These are phyloP conservation scores for Metarhizium sp. DNA, from an alignment of 2,329 filamentous ascomycete genomes.

Conservation along the genomic window DNA sequence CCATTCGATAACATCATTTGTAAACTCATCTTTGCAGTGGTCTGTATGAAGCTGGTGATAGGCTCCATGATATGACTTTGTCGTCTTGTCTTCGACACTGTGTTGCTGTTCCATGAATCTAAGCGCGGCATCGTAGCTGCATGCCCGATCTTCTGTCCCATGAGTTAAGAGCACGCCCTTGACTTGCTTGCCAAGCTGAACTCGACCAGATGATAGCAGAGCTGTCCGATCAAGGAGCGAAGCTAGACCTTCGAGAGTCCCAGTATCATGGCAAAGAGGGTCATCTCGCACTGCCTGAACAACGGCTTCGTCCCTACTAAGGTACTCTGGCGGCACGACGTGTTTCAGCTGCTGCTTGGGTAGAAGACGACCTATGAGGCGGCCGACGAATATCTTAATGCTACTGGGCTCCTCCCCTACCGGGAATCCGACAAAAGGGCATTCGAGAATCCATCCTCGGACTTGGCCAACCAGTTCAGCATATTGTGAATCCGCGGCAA, in stretches of 20 bases:
- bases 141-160: slow-evolving; percentile 64
- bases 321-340: slow-evolving; percentile 50
- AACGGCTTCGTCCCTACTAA: slow-evolving; percentile 60
- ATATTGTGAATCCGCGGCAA: slow-evolving; percentile 42
- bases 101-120: slow-evolving; percentile 50
- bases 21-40: slow-evolving; percentile 41
- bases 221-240: slow-evolving; percentile 67
- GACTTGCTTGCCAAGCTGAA: slow-evolving; percentile 43
- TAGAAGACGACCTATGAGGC: slow-evolving; percentile 57
- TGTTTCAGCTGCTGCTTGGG: slow-evolving; percentile 60
- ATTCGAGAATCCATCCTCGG: slow-evolving; percentile 64
- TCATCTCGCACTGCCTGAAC: slow-evolving; percentile 55
- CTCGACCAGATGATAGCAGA: slow-evolving; percentile 46
- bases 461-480: slow-evolving; percentile 49
- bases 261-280: slow-evolving; percentile 67
- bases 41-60: slow-evolving; percentile 68
- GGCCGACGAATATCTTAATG: slow-evolving; percentile 55
- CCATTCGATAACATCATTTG: slow-evolving; percentile 56
- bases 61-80: slow-evolving; percentile 66
- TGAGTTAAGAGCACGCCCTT: slow-evolving; percentile 63
- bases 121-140: slow-evolving; percentile 55
- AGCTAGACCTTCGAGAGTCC: slow-evolving; percentile 73
- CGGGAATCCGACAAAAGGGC: slow-evolving; percentile 70
- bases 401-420: slow-evolving; percentile 52
- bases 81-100: slow-evolving; percentile 55